Evolutionary conservation across 148 eudicot genomes (phyloP).

Genomic region (Rheum nobile): DNA sequence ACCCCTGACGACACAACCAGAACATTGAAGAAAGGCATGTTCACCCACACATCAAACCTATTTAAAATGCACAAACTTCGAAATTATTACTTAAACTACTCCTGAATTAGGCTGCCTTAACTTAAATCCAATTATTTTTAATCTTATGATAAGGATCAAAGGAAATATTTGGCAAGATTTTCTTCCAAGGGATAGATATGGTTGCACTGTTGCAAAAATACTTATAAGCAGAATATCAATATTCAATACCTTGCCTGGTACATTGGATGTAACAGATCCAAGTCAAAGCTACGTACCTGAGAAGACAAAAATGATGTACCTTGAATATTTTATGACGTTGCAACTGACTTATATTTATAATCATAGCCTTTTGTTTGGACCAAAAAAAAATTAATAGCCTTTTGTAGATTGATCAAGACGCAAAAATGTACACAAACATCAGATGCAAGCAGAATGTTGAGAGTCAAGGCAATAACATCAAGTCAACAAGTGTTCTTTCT

Average conservation of each 20-base stretch:
- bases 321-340: background rate
- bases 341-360: background rate
- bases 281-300: slow-evolving; percentile 79
- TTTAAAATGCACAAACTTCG: background rate
- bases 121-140: background rate
- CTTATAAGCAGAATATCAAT: slow-evolving; percentile 5
- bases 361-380: background rate
- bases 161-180: background rate
- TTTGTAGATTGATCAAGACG: background rate
- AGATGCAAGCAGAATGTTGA: background rate
- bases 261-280: slow-evolving; percentile 69
- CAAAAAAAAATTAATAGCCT: background rate
- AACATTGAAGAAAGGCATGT: background rate
- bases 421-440: background rate
- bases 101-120: background rate
- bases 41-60: background rate
- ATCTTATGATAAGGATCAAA: background rate
- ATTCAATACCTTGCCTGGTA: slow-evolving; percentile 73
- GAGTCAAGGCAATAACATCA: background rate
- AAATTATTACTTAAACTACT: background rate
- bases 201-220: background rate
- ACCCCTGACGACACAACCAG: background rate
- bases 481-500: background rate
- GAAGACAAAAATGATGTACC: slow-evolving; percentile 2
- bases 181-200: no score